Conservation (phyloP, 345 rosid species). For the Moringa oleifera region DNA sequence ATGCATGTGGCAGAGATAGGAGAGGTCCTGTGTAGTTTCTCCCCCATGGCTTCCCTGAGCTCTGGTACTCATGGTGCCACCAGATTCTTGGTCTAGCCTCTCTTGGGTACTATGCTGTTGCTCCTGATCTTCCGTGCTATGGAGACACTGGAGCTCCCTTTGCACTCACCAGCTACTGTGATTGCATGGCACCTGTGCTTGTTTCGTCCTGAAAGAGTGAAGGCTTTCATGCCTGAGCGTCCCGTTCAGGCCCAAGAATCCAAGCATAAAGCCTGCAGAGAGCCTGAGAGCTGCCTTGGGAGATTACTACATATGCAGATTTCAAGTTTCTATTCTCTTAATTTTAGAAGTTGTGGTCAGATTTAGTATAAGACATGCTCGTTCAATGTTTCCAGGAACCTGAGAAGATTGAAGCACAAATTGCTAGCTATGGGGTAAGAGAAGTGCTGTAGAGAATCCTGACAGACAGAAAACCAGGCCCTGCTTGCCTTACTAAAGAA, state of each 20-base stretch:
- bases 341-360: not conserved
- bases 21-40: constrained; percentile 48
- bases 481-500: constrained; percentile 43
- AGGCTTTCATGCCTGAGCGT: constrained; percentile 60
- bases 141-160: constrained; percentile 61
- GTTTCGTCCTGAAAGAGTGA: constrained; percentile 62
- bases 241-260: constrained; percentile 64
- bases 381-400: constrained; percentile 37
- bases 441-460: constrained; percentile 36
- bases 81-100: constrained; percentile 56
- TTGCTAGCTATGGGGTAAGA: constrained; percentile 31
- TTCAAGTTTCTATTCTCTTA: constrained; percentile 43
- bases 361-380: not conserved
- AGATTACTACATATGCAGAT: constrained; percentile 79
- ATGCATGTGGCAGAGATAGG: constrained; percentile 82
- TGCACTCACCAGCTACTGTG: constrained; percentile 37
- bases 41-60: no score
- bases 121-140: constrained; percentile 80
- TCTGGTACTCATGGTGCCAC: constrained; percentile 88
- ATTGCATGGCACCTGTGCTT: constrained; percentile 73
- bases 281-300: constrained; percentile 51
- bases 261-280: constrained; percentile 46
- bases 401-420: constrained; percentile 53
- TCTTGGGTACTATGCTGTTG: constrained; percentile 55
- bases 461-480: constrained; percentile 38